Percentiles rank a stretch among this genome's conserved stretches.
Conservation (phyloP, 164 flowering plant species). For the Annona cherimola region DNA sequence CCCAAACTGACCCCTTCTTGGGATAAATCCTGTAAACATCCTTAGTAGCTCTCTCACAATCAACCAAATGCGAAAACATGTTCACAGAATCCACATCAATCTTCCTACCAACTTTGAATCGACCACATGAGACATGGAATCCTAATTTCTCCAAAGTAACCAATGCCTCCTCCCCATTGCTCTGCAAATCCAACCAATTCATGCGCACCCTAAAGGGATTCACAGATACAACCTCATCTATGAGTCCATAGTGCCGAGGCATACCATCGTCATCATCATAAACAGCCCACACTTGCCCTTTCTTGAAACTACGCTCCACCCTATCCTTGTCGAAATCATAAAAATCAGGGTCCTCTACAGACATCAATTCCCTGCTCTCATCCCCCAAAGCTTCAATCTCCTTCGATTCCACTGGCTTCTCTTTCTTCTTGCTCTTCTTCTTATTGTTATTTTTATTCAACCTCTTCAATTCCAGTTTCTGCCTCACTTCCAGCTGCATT, state of each 20-base stretch:
- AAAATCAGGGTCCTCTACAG: slow-evolving; percentile 75
- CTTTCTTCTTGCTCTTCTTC: slow-evolving; percentile 1
- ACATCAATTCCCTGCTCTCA: slow-evolving; percentile 31
- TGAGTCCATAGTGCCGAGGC: slow-evolving; percentile 86
- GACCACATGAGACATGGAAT: slow-evolving; percentile 58
- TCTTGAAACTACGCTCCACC: slow-evolving; percentile 62
- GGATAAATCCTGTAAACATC: slow-evolving; percentile 80
- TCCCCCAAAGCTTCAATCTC: slow-evolving; percentile 4
- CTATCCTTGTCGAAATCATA: slow-evolving; percentile 88
- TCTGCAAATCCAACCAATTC: slow-evolving; percentile 71
- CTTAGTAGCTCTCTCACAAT: slow-evolving; percentile 73
- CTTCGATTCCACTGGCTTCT: slow-evolving; percentile 8
- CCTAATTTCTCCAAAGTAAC: slow-evolving; percentile 42
- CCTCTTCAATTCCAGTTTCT: slow-evolving; percentile 7
- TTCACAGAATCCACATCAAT: slow-evolving; percentile 43
- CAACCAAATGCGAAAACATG: slow-evolving; percentile 70
- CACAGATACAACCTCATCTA: slow-evolving; percentile 57
- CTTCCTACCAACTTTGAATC: slow-evolving; percentile 52
- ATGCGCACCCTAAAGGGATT: slow-evolving; percentile 68
- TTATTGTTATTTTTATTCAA: neutral
- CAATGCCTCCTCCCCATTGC: slow-evolving; percentile 35
- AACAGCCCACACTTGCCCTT: slow-evolving; percentile 84
- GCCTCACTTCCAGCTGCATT: slow-evolving; percentile 37
- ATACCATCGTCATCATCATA: slow-evolving; percentile 85
- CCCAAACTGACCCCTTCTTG: slow-evolving; percentile 91